Conservation (phyloP, 1,139 yeast species). For the Yamadazyma epiphylla region DNA sequence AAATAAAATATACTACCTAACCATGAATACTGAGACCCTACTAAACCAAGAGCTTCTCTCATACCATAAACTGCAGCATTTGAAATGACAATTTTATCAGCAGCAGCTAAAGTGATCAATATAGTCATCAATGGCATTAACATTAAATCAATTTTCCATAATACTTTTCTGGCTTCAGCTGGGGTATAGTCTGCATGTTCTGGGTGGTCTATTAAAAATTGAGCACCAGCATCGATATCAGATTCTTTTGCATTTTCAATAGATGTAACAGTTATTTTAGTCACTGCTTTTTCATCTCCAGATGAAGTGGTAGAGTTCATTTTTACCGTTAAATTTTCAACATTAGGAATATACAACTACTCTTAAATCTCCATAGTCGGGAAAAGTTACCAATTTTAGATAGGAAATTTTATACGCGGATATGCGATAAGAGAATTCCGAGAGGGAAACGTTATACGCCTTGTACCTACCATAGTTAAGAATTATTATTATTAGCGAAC, state of each 20-base stretch:
- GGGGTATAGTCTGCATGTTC: slow-evolving; percentile 18
- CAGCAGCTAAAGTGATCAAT: slow-evolving; percentile 14
- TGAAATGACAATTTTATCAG: slow-evolving; percentile 16
- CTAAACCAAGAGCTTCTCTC: slow-evolving; percentile 14
- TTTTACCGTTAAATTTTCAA: no score
- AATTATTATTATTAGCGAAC: no score
- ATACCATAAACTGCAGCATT: slow-evolving; percentile 43
- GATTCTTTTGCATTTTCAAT: slow-evolving; percentile 3
- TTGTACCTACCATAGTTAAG: no score
- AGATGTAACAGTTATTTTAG: slow-evolving; percentile 3
- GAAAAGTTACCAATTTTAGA: no score
- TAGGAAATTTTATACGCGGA: background rate
- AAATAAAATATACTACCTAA: slow-evolving; percentile 16
- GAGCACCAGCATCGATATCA: slow-evolving; percentile 17
- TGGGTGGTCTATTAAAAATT: slow-evolving; percentile 14
- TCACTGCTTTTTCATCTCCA: slow-evolving; percentile 2
- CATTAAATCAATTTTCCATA: slow-evolving; percentile 20
- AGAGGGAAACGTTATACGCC: no score
- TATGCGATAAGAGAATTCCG: background rate
- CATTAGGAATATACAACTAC: no score
- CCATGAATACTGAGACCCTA: slow-evolving; percentile 17
- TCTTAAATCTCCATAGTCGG: no score
- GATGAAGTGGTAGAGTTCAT: no score
- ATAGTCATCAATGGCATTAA: slow-evolving; percentile 14
- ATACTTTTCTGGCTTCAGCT: slow-evolving; percentile 17